Evolutionary conservation across 2,329 filamentous ascomycete genomes (phyloP), one percentile per base, ranked within the genome.

Genomic region (Paramyrothecium roridum): DNA sequence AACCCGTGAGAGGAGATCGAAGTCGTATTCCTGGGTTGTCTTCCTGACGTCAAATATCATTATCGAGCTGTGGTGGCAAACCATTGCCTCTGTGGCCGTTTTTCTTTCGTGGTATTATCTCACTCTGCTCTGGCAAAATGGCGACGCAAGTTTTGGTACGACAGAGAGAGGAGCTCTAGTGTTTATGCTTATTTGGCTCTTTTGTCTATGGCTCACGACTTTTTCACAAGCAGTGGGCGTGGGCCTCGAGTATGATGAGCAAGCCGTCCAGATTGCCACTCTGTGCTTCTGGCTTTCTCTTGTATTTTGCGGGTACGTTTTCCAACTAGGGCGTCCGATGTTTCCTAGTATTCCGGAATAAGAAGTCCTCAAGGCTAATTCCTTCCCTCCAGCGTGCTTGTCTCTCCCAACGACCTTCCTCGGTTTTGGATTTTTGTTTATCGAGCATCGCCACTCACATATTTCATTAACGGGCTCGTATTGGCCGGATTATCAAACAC

Each of bases 351-450:
- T 12, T 23, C 2, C 21, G 13, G 21, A 34, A 19, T 11, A n/a
- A 3, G 3, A 45, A 11, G 43, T 11, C 7, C 19, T 43, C 37
- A 45, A 54, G 8, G 20, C 17, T 23, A 40, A 34, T 12, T 43
- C 37, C 16, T 19, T 10, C 19, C 20, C 26, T 37, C 16, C 60
- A 75, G 82, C 73, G 84, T 89, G 40, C 75, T 89, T 54, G 83
- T 84, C 10, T 70, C 76, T 4, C 85, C 85, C 1, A 67, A 66
- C 2, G 71, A 75, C 3, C 77, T 91, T 23, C 87, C 88, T 0
- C 75, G 80, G 3, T 89, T 90, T 76, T 91, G 88, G 88, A 82
- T 83, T 59, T 89, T 88, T 76, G 84, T 89, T 81, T 90, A 90
- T 67, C 80, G 86, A 45, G 74, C 88, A 55, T 88, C 84, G 1